Evolutionary conservation across 2,329 filamentous ascomycete species (phyloP).

Genomic region (Ascochyta clinopodiicola): DNA sequence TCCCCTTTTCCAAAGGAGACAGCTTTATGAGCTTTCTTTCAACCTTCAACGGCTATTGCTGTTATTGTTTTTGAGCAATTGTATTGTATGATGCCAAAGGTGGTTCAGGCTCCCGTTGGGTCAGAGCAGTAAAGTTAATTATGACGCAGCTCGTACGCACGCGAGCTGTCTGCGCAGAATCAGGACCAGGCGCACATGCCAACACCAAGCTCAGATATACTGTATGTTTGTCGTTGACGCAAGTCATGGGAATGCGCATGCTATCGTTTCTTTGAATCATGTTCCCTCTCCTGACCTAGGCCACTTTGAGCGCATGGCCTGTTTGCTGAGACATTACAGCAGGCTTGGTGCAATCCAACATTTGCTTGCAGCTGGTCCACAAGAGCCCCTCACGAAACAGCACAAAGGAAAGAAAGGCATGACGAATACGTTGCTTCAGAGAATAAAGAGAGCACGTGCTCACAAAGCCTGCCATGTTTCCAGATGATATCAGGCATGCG

Average conservation of each 20-base stretch:
- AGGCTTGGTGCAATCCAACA: background rate
- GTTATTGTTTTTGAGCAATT: no score
- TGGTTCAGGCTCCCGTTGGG: no score
- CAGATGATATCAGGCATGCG: background rate
- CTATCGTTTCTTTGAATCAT: background rate
- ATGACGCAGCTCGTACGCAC: conserved; percentile 8
- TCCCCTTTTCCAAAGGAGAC: no score
- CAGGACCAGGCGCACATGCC: background rate
- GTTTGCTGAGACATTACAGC: background rate
- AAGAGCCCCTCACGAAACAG: background rate
- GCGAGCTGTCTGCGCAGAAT: conserved; percentile 10
- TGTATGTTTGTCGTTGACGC: background rate
- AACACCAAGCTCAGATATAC: background rate
- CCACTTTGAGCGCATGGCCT: background rate
- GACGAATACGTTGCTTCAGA: background rate
- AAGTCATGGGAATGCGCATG: background rate
- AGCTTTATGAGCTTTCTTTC: no score
- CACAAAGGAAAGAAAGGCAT: background rate
- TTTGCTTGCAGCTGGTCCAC: background rate
- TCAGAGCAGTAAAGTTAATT: no score
- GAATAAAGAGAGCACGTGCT: conserved; percentile 2
- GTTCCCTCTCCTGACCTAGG: background rate
- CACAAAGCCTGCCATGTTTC: background rate
- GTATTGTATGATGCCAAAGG: no score
- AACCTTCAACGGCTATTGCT: no score